phyloP scores from a whole-genome alignment of 1,139 yeast species.

The Geotrichum klebahnii region DNA sequence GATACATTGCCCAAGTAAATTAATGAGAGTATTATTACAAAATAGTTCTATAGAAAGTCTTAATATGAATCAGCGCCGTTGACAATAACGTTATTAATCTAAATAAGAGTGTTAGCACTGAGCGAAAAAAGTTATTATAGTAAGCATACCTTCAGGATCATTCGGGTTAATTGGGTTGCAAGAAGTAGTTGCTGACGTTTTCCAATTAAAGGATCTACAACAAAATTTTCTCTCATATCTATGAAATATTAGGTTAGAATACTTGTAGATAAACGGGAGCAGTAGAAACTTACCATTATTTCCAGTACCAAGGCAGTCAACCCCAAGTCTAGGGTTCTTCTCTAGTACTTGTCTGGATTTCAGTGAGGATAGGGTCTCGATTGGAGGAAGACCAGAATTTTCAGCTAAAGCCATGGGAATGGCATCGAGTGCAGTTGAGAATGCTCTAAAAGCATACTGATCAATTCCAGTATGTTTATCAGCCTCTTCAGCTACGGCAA shows the following conservation, averaged over 20 bases:
- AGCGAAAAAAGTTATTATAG: not conserved
- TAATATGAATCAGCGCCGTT: constrained; percentile 71
- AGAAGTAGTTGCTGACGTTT: constrained; percentile 91
- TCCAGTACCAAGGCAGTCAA: constrained; percentile 87
- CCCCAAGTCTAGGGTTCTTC: constrained; percentile 70
- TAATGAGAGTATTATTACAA: constrained; percentile 3
- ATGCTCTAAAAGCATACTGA: constrained; percentile 96
- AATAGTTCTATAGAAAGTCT: not conserved
- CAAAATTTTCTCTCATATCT: constrained; percentile 87
- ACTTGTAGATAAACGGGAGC: not conserved
- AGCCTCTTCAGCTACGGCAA: constrained; percentile 88
- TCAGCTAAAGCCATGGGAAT: constrained; percentile 95
- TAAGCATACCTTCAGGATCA: constrained; percentile 64
- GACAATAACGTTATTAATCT: constrained; percentile 88
- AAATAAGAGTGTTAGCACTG: constrained; percentile 9
- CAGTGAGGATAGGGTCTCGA: constrained; percentile 77
- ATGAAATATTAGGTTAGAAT: not conserved
- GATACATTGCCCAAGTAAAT: too few species aligned
- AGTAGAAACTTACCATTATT: constrained; percentile 40
- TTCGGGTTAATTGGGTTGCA: constrained; percentile 95
- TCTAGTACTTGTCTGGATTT: constrained; percentile 83
- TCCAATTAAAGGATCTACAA: constrained; percentile 94
- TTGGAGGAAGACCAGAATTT: constrained; percentile 92
- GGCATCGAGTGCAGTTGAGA: constrained; percentile 82
- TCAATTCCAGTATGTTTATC: constrained; percentile 92